These are phyloP conservation scores for Amauroascus verrucosus DNA, from an alignment of 2,329 filamentous ascomycete genomes.

Conservation along the genomic window DNA sequence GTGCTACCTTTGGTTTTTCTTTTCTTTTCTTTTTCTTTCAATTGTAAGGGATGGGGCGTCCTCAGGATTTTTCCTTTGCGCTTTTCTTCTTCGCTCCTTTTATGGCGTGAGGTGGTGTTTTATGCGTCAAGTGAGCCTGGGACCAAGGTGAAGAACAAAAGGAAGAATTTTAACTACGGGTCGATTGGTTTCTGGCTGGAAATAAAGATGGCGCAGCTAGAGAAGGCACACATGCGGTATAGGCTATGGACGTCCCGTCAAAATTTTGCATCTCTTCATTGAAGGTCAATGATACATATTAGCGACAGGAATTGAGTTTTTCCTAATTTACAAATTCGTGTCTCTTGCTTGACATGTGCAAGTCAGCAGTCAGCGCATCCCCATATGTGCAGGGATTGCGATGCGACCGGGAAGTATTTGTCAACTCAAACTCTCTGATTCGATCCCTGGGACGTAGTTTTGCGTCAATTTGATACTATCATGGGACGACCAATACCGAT, in stretches of 20 bases:
- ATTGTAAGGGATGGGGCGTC: too few species aligned
- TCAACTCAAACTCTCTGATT: too few species aligned
- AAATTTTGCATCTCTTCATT: neutral
- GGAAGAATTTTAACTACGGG: neutral
- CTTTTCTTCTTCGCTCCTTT: neutral
- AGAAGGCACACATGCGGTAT: neutral
- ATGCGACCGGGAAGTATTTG: too few species aligned
- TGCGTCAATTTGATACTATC: too few species aligned
- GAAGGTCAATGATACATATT: neutral
- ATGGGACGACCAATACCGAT: neutral
- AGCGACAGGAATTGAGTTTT: neutral
- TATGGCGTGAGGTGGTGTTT: neutral
- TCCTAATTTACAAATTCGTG: too few species aligned
- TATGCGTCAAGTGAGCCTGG: neutral
- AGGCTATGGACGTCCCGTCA: neutral
- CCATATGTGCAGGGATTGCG: too few species aligned
- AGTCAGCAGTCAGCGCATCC: too few species aligned
- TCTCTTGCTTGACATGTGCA: too few species aligned
- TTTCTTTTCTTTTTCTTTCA: neutral
- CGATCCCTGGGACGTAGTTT: too few species aligned
- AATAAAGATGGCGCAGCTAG: neutral
- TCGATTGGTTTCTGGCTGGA: neutral
- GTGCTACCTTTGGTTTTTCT: too few species aligned
- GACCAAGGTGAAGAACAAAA: neutral
- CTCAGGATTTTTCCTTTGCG: neutral